Evolutionary conservation across 2,329 filamentous ascomycete genomes (phyloP).

Genomic region (Aspergillus candidus): DNA sequence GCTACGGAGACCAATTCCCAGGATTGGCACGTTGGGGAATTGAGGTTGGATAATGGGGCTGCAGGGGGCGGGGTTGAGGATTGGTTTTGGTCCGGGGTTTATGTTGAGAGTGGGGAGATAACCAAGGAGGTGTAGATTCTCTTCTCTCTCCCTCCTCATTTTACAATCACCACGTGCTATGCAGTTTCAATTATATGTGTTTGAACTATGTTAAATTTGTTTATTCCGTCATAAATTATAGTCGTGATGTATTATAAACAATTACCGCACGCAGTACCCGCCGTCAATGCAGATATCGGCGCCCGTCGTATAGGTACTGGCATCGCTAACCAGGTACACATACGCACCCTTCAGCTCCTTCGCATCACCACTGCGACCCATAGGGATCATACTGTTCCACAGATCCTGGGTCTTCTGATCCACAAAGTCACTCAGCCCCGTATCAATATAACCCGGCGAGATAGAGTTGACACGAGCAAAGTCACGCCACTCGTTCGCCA

Average conservation of each 20-base stretch:
- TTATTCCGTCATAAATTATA: constrained; percentile 6
- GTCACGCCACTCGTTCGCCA: constrained; percentile 65
- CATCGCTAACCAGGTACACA: constrained; percentile 45
- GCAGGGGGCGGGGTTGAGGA: constrained; percentile 54
- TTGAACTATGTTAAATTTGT: constrained; percentile 1
- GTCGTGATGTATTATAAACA: constrained; percentile 1
- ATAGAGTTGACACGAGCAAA: constrained; percentile 64
- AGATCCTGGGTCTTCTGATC: constrained; percentile 52
- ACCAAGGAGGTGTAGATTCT: constrained; percentile 30
- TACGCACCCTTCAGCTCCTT: constrained; percentile 60
- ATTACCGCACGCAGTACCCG: constrained; percentile 43
- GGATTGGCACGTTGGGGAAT: constrained; percentile 67
- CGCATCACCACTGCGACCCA: constrained; percentile 56
- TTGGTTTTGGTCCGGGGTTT: constrained; percentile 66
- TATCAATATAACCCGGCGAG: constrained; percentile 64
- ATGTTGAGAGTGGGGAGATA: constrained; percentile 56
- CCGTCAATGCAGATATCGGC: constrained; percentile 45
- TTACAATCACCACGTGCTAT: background rate
- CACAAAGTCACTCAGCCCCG: constrained; percentile 61
- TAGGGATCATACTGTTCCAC: constrained; percentile 56
- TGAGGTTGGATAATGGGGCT: constrained; percentile 55
- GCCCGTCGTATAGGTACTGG: constrained; percentile 47
- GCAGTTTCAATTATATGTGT: too few relatives aligned
- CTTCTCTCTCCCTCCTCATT: background rate
- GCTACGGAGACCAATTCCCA: constrained; percentile 60